A percentile compares a stretch with the other conserved stretches of the same genome.
phyloP scores from a whole-genome alignment of 805 yeast genomes.

The Suhomyces sp. region DNA sequence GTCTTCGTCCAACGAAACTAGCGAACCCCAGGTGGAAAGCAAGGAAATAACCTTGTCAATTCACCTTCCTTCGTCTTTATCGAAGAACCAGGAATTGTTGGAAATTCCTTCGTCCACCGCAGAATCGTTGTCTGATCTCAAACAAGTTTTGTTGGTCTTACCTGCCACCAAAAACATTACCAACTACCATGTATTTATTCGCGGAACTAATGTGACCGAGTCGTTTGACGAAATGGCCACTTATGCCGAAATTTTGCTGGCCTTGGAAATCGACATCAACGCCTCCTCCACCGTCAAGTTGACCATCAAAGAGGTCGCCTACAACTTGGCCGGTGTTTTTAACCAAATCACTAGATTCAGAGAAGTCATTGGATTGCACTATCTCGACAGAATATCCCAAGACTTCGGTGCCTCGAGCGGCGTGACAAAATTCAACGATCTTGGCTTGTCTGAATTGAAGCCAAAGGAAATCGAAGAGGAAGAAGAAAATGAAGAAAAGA shows the following conservation, averaged over 20 bases:
- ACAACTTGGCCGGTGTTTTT: conserved; percentile 57
- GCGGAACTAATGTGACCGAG: conserved; percentile 31
- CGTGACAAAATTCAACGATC: conserved; percentile 42
- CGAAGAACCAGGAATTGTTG: conserved; percentile 17
- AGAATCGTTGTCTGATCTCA: conserved; percentile 57
- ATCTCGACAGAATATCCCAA: conserved; percentile 41
- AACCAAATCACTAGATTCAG: conserved; percentile 64
- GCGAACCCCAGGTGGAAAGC: conserved; percentile 9
- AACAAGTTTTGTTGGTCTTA: conserved; percentile 54
- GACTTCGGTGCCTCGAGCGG: conserved; percentile 48
- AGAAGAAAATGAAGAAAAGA: conserved; percentile 9
- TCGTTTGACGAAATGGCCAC: conserved; percentile 20
- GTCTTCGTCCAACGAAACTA: conserved; percentile 1
- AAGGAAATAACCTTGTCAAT: conserved; percentile 21
- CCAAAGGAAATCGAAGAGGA: conserved; percentile 12
- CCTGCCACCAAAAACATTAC: conserved; percentile 60
- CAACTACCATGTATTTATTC: conserved; percentile 47
- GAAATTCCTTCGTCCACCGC: conserved; percentile 29
- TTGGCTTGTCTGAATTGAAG: conserved; percentile 37
- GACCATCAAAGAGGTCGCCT: conserved; percentile 50
- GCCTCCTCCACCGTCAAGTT: conserved; percentile 30
- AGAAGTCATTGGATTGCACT: conserved; percentile 54
- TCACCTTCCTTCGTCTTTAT: conserved; percentile 17
- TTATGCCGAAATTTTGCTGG: conserved; percentile 24
- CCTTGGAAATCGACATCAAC: conserved; percentile 17